Evolutionary conservation across 148 eudicot genomes (phyloP), one percentile per base, ranked within the genome.

Genomic region (Beta vulgaris): DNA sequence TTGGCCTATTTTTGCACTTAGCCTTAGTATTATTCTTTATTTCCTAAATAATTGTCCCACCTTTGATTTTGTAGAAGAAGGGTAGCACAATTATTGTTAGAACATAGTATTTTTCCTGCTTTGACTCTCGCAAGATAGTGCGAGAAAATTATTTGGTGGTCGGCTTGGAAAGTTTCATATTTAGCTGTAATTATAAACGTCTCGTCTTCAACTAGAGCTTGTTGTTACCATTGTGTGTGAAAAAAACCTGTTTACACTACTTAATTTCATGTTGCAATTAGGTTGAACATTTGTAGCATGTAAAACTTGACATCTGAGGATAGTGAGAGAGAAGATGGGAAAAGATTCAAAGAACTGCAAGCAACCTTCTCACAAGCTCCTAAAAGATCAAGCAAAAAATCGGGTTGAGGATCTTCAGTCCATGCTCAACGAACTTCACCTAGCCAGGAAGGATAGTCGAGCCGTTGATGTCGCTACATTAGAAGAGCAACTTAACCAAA

Each of bases 401-500:
- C 78, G 82, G 67, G 82, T 86, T 26, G 82, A 86, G 37, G 84
- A 81, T 76, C 82, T 86, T 48, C 86, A 83, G 40, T 77, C 53
- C 14, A 80, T 82, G 80, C 8, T 80, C 51, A 76, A 62, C 43
- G 79, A 81, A 64, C 78, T 86, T 70, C 84, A 81, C 73, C n/a
- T 69, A 16, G 86, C 88, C 43, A 78, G 82, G 75, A 73, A 76
- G 77, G 80, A 86, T 81, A 78, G 82, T 73, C 84, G 88, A 36
- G 29, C 13, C 8, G 78, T 67, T 40, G 88, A 86, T 76, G 80
- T 73, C 73, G 82, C 78, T 46, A 58, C 77, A 11, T 68, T 86
- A 55, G 84, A 81, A 66, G 86, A 78, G 58, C 88, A 83, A 81
- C 77, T 83, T 57, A 70, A 76, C 68, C 83, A 80, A 71, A 69